A percentile compares a stretch with the other conserved stretches of the same genome.
These are phyloP conservation scores for Hortaea sp. DNA, from an alignment of 2,329 filamentous ascomycete species.

Conservation along the genomic window DNA sequence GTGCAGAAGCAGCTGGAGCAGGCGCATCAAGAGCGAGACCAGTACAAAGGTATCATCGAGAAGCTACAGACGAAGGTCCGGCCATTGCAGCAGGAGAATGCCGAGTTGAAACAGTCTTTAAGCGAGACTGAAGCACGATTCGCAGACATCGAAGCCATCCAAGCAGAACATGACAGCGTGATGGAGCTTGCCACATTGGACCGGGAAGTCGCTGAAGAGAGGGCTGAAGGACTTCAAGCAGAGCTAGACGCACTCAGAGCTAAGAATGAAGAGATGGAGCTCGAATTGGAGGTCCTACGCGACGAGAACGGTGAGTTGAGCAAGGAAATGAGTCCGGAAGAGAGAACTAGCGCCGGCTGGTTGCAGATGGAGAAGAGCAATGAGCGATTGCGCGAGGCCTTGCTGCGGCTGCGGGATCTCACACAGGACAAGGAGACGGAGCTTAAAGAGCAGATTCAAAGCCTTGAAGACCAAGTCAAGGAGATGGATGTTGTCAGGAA, in stretches of 20 bases:
- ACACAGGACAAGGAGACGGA: constrained; percentile 78
- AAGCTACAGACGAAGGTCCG: constrained; percentile 86
- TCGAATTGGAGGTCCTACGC: constrained; percentile 77
- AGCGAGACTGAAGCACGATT: constrained; percentile 65
- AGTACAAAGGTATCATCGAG: constrained; percentile 75
- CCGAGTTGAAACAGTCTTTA: constrained; percentile 63
- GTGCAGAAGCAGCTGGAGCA: constrained; percentile 70
- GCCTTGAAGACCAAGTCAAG: constrained; percentile 31
- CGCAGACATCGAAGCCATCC: constrained; percentile 59
- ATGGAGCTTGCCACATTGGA: constrained; percentile 83
- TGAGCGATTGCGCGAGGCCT: constrained; percentile 73
- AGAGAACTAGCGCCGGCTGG: constrained; percentile 78
- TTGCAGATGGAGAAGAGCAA: constrained; percentile 86
- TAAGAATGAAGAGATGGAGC: constrained; percentile 71
- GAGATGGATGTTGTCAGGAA: constrained; percentile 37
- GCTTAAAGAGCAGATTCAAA: constrained; percentile 51
- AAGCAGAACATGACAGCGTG: constrained; percentile 75
- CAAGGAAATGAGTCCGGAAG: constrained; percentile 78
- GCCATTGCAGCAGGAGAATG: constrained; percentile 69
- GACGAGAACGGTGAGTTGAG: constrained; percentile 81
- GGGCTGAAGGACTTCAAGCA: constrained; percentile 67
- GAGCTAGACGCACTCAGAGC: constrained; percentile 69
- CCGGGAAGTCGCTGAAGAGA: constrained; percentile 93
- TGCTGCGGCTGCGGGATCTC: constrained; percentile 75
- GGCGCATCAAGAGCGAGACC: constrained; percentile 64